phyloP scores from a whole-genome alignment of 306 rosid genomes.

The Pyrus pyrifolia region DNA sequence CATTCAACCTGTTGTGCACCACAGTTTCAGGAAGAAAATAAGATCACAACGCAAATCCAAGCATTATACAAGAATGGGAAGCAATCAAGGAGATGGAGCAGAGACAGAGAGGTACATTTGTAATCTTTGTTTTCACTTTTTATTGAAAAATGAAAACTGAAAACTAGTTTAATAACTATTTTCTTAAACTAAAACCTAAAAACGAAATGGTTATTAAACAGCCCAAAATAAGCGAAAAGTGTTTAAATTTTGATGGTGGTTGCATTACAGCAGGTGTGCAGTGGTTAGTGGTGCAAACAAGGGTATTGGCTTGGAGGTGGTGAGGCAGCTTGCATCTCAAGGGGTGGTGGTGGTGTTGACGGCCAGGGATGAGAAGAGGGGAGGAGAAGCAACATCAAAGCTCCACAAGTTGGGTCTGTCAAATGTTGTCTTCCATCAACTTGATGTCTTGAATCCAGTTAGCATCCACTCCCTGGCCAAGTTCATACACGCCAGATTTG shows the following conservation, averaged over 20 bases:
- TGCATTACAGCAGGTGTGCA: slow-evolving; percentile 19
- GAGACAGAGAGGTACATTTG: slow-evolving; percentile 5
- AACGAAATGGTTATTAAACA: too few relatives aligned
- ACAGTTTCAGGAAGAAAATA: neutral
- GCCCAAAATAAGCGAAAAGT: too few relatives aligned
- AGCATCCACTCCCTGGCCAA: slow-evolving; percentile 34
- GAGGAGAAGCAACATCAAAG: slow-evolving; percentile 26
- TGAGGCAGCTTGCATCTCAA: slow-evolving; percentile 29
- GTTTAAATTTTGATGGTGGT: too few relatives aligned
- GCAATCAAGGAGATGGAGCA: slow-evolving; percentile 4
- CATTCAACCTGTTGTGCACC: neutral
- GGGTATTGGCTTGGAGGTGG: slow-evolving; percentile 47
- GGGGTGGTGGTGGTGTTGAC: slow-evolving; percentile 46
- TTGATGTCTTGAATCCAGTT: slow-evolving; percentile 35
- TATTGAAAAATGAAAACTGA: too few relatives aligned
- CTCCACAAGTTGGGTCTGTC: slow-evolving; percentile 32
- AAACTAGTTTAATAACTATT: too few relatives aligned
- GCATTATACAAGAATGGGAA: slow-evolving; percentile 9
- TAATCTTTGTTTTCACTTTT: too few relatives aligned
- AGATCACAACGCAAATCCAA: neutral
- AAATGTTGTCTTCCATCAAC: slow-evolving; percentile 42
- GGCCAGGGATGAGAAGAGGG: slow-evolving; percentile 44
- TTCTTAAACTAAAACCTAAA: too few relatives aligned
- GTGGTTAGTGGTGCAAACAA: slow-evolving; percentile 54
- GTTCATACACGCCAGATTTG: slow-evolving; percentile 28